phyloP scores from a whole-genome alignment of 306 rosid species.

The Lablab purpureus region DNA sequence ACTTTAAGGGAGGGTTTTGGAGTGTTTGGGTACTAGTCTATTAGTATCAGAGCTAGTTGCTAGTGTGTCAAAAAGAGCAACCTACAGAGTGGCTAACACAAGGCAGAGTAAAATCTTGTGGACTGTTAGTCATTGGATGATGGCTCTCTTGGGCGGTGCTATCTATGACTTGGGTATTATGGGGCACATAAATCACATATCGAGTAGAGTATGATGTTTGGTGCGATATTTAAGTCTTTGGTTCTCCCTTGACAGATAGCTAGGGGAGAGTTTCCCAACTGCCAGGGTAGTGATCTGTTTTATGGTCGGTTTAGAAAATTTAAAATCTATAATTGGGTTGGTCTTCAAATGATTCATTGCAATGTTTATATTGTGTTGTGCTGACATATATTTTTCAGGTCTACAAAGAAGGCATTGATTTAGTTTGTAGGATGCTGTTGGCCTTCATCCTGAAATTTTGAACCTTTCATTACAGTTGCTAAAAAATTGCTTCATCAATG shows the following conservation, averaged over 20 bases:
- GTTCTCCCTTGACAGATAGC: neutral
- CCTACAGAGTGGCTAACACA: neutral
- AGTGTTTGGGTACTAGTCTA: too few species aligned
- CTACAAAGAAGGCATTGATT: neutral
- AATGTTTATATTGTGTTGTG: conserved; percentile 10
- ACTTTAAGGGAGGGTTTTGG: too few species aligned
- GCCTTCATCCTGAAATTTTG: conserved; percentile 20
- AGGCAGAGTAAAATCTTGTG: neutral
- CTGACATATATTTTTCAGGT: conserved; percentile 7
- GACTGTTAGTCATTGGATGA: neutral
- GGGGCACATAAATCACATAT: neutral
- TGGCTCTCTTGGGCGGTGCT: neutral
- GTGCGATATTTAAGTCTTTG: neutral
- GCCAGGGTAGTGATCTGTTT: neutral
- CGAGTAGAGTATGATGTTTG: neutral
- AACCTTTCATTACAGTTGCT: conserved; percentile 1
- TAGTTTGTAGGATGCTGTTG: conserved; percentile 24
- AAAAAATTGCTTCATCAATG: neutral
- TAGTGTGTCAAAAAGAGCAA: neutral
- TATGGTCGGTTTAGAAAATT: conserved; percentile 5
- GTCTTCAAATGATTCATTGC: conserved; percentile 1
- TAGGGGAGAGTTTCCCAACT: neutral
- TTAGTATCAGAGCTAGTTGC: neutral
- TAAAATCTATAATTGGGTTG: conserved; percentile 7
- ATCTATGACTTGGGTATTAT: neutral